Base-by-base conservation (phyloP, 2,329 filamentous ascomycete species). In the Monosporascus sp. region DNA sequence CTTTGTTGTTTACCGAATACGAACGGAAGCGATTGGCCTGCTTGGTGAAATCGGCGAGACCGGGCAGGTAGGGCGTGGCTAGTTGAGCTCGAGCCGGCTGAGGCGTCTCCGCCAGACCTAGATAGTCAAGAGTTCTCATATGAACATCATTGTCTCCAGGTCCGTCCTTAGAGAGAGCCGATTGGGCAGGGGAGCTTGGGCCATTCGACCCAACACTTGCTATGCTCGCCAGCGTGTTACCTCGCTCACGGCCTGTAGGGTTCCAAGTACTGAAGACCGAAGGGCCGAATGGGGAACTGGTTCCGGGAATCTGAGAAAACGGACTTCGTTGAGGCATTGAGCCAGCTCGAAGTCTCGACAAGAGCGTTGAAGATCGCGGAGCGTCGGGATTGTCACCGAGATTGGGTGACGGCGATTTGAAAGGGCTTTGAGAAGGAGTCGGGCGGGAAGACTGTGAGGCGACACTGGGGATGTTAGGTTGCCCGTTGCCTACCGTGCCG, bases 1-100 rank as follows among this genome's bases (percentile, higher is more conserved):
- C 93, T 72, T 96, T 97, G 52, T 96, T 95, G 71, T 99, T 99
- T 59, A 99, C 94, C 1, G 94, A 99, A 70, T 97, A 97, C 2
- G 94, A 99, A 47, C 94, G 85, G 77, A 97, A 96, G 50, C 94
- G 85, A 69, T 89, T 97, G 45, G 86, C 80, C 62, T 89, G 88
- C 67, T 83, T 88, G 58, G 86, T 87, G 60, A 90, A 81, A 67
- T 89, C 86, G 56, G 86, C 85, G 55, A 93, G 76, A 64, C 88
- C 88, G 45, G 87, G 85, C 36, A 93, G 78, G 59, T 90, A 88
- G 2, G 88, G 86, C 8, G 89, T 85, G 42, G 85, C 85, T 57
- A 95, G 75, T 57, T 86, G 87, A 48, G 89, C 86, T 57, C 86
- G 83, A 55, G 83, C 77, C 50, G 89, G 87, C 67, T 96, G 90